Percentiles rank a stretch among this genome's conserved stretches.
These are phyloP conservation scores for Phialemoniopsis sp. DNA, from an alignment of 2,329 filamentous ascomycete species.

Conservation along the genomic window DNA sequence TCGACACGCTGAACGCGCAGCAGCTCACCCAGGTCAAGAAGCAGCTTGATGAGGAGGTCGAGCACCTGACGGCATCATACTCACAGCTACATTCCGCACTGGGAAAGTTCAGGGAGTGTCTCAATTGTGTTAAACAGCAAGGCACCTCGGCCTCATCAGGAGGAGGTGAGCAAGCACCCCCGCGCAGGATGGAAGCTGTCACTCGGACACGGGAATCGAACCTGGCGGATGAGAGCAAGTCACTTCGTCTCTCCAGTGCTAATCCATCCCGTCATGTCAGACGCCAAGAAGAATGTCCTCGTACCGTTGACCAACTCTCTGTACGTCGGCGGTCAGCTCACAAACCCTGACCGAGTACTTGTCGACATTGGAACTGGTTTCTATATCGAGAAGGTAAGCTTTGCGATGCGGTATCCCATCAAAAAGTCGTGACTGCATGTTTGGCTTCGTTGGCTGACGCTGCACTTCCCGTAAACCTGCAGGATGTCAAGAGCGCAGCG, in stretches of 20 bases:
- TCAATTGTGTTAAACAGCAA: constrained; percentile 63
- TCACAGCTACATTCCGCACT: constrained; percentile 86
- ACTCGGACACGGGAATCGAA: too few species aligned
- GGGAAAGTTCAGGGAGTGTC: constrained; percentile 86
- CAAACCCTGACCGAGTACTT: constrained; percentile 71
- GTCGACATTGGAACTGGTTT: constrained; percentile 95
- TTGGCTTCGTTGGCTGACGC: constrained; percentile 3
- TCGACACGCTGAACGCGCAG: constrained; percentile 74
- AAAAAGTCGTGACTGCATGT: background rate
- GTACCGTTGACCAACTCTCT: constrained; percentile 94
- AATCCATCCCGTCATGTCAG: too few species aligned
- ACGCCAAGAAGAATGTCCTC: constrained; percentile 58
- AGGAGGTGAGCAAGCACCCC: background rate
- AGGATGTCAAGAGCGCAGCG: constrained; percentile 49
- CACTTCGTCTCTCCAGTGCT: too few species aligned
- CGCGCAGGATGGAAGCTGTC: background rate
- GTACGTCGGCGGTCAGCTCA: constrained; percentile 82
- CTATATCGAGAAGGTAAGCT: constrained; percentile 79
- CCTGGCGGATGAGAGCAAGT: too few species aligned
- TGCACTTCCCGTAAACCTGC: constrained; percentile 1
- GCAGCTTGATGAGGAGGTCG: constrained; percentile 92
- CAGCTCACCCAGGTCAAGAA: constrained; percentile 92
- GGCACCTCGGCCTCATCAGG: constrained; percentile 10
- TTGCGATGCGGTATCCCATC: too few species aligned
- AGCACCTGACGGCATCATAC: constrained; percentile 89